Evolutionary conservation across 495 filamentous ascomycete species (phyloP).

Genomic region (Arthonia radiata): DNA sequence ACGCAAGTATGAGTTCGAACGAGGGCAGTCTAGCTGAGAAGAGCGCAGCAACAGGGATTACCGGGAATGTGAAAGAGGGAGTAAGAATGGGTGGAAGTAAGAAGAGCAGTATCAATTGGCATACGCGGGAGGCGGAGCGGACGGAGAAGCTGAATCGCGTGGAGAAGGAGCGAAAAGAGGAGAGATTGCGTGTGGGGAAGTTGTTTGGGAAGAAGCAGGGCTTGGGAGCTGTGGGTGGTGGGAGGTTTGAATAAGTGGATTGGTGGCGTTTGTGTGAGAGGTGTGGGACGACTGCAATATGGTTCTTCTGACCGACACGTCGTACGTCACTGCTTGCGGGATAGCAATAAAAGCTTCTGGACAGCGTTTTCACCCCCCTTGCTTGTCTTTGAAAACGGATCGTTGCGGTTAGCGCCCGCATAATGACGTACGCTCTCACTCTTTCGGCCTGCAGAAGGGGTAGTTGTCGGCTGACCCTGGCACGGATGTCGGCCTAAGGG

Average conservation of each 20-base stretch:
- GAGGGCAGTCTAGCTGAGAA: conserved; percentile 11
- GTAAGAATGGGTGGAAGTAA: conserved; percentile 29
- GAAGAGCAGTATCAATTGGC: conserved; percentile 60
- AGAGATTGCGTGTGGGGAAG: neutral
- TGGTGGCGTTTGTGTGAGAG: neutral
- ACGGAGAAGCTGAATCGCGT: conserved; percentile 9
- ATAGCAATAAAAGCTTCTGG: too few species aligned
- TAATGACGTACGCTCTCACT: too few species aligned
- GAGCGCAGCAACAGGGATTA: conserved; percentile 13
- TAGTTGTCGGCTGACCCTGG: too few species aligned
- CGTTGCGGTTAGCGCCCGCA: too few species aligned
- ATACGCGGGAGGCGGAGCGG: conserved; percentile 48
- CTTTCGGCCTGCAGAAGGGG: too few species aligned
- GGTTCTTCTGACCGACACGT: too few species aligned
- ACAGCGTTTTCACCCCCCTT: too few species aligned
- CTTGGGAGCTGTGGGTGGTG: neutral
- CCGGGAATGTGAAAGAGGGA: conserved; percentile 16
- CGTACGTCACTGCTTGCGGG: too few species aligned
- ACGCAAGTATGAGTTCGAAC: conserved; percentile 11
- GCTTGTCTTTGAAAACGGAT: too few species aligned
- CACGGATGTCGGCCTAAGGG: too few species aligned
- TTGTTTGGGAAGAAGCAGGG: neutral
- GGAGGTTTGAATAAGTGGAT: neutral
- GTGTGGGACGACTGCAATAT: too few species aligned
- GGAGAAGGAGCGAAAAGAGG: neutral